Evolutionary conservation across 257 asterid genomes (phyloP).

Genomic region (Petunia axillaris): DNA sequence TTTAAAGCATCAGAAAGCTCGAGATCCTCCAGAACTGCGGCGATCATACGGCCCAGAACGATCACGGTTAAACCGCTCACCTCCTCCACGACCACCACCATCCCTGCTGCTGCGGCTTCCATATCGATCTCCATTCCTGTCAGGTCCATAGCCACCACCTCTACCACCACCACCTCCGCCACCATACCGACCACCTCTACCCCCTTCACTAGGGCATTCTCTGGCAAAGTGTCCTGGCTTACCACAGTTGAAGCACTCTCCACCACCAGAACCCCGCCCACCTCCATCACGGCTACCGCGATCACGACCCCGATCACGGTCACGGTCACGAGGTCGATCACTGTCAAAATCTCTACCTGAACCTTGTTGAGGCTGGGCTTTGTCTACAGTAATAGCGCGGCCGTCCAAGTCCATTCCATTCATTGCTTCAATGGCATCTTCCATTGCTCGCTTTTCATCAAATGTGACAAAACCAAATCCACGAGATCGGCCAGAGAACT

Average conservation of each 20-base stretch:
- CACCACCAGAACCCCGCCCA: constrained; percentile 83
- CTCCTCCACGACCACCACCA: constrained; percentile 69
- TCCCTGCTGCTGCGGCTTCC: constrained; percentile 74
- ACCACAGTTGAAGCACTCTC: constrained; percentile 92
- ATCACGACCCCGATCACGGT: constrained; percentile 63
- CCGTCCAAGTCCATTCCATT: constrained; percentile 92
- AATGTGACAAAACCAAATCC: constrained; percentile 95
- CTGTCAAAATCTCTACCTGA: constrained; percentile 61
- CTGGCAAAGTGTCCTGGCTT: constrained; percentile 97
- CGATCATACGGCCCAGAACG: constrained; percentile 97
- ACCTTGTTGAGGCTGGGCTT: constrained; percentile 79
- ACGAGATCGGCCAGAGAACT: constrained; percentile 81
- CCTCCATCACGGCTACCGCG: constrained; percentile 69
- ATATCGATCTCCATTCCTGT: constrained; percentile 76
- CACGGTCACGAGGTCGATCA: constrained; percentile 67
- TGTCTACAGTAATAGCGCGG: constrained; percentile 81
- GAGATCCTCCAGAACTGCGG: constrained; percentile 58
- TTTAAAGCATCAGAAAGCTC: constrained; percentile 34
- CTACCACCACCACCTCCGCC: constrained; percentile 60
- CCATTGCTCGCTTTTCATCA: constrained; percentile 84
- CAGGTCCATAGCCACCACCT: constrained; percentile 77
- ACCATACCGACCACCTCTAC: constrained; percentile 64
- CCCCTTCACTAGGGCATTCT: constrained; percentile 87
- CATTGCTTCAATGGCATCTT: constrained; percentile 92
- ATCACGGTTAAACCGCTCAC: constrained; percentile 75